Conservation (phyloP, 768 basidiomycete genomes). For the Tylopilus cervinicoccineus region DNA sequence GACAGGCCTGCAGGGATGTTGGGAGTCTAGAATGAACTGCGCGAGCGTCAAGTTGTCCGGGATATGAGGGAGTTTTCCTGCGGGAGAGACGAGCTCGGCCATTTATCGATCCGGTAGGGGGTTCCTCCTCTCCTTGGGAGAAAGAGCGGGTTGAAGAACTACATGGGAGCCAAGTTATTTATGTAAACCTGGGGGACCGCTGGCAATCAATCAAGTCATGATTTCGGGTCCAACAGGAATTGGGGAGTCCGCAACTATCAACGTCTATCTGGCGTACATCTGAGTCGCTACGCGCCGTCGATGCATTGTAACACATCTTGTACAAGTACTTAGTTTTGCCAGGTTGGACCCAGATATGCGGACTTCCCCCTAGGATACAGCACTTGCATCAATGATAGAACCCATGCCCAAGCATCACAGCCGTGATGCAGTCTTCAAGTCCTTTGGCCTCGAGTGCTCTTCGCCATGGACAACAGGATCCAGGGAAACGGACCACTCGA, state of each 20-base stretch:
- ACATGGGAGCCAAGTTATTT: not conserved
- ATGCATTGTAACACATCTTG: too few relatives aligned
- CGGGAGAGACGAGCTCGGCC: slow-evolving; percentile 29
- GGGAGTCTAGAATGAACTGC: slow-evolving; percentile 36
- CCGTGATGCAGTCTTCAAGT: slow-evolving; percentile 1
- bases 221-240: too few relatives aligned
- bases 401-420: slow-evolving; percentile 3
- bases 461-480: not conserved
- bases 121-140: not conserved
- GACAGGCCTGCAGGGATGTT: slow-evolving; percentile 29
- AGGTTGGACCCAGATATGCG: too few relatives aligned
- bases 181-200: not conserved
- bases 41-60: slow-evolving; percentile 36
- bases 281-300: too few relatives aligned
- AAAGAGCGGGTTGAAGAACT: not conserved
- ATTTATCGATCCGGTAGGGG: slow-evolving; percentile 2
- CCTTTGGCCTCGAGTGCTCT: not conserved
- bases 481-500: slow-evolving; percentile 18
- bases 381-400: not conserved
- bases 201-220: too few relatives aligned
- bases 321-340: too few relatives aligned
- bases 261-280: too few relatives aligned
- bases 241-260: too few relatives aligned
- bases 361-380: too few relatives aligned
- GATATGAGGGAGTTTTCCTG: slow-evolving; percentile 30